phyloP scores from a whole-genome alignment of 2,329 filamentous ascomycete species.

The Trichoderma cornu-damae region DNA sequence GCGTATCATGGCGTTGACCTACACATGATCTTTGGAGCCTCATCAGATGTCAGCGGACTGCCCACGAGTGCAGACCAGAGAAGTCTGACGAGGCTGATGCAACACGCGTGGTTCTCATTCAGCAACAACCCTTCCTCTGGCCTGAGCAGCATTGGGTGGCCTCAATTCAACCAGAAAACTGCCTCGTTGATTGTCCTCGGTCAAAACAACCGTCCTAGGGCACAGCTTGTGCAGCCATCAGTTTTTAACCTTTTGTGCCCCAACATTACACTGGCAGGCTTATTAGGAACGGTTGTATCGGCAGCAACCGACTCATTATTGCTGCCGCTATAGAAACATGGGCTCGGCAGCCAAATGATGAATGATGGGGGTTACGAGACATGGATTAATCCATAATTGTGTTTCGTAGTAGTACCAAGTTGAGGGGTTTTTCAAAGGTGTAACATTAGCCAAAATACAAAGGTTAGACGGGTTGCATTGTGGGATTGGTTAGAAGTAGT shows the following conservation, averaged over 20 bases:
- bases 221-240: slow-evolving; percentile 25
- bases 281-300: slow-evolving; percentile 19
- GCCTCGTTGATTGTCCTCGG: slow-evolving; percentile 22
- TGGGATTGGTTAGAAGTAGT: too few species aligned
- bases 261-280: slow-evolving; percentile 24
- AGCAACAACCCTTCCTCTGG: slow-evolving; percentile 35
- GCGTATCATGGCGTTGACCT: slow-evolving; percentile 47
- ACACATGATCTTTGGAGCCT: slow-evolving; percentile 44
- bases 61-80: slow-evolving; percentile 29
- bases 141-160: slow-evolving; percentile 27
- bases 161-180: slow-evolving; percentile 20
- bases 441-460: too few species aligned
- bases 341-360: background rate
- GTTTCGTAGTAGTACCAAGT: background rate
- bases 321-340: background rate
- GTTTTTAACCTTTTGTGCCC: slow-evolving; percentile 26
- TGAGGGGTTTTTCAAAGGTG: background rate
- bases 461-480: too few species aligned
- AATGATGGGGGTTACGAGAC: background rate
- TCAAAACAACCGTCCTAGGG: slow-evolving; percentile 16
- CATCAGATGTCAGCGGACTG: slow-evolving; percentile 37
- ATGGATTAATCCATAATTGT: background rate
- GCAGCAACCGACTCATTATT: background rate
- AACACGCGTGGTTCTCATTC: slow-evolving; percentile 39
- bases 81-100: slow-evolving; percentile 34